Base-by-base conservation (phyloP, 768 basidiomycete species). In the Thelephora ganbajun region DNA sequence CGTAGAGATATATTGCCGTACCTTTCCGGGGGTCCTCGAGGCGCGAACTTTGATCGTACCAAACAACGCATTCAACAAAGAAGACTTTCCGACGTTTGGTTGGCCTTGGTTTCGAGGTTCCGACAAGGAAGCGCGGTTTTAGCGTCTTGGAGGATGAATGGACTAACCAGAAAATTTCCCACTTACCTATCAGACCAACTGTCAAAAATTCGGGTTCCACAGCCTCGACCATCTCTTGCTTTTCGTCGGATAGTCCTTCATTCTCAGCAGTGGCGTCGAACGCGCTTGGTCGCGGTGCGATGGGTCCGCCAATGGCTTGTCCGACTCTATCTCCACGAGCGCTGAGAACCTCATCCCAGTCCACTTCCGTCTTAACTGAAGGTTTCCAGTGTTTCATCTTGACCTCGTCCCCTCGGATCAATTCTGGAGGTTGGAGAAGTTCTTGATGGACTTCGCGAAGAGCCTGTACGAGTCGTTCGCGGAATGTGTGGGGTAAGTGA, bases 1-100 rank as follows among this genome's bases (percentile, higher is more conserved):
- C 39, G 11, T 42, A 22, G 12, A 37, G 16, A 16, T 20, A 26
- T 36, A 36, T 1, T 26, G 46, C 55, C 52, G 44, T 37, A 83
- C 86, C 71, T 92, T 93, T 45, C 90, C 90, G 0, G 90, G 88
- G 0, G 85, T 91, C 49, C 79, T 78, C 0, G 86, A 90, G 11
- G 89, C 86, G 51, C 78, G 74, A 3, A 96, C 92, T 61, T 76
- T 81, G 43, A 69, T 73, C 18, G 68, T 64, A 23, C 87, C 91
- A 57, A 98, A 88, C 16, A 98, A 67, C 4, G 93, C 92, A 59
- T 98, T 98, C 46, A 98, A 64, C 4, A 96, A 66, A 0, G 87
- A 90, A 1, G 88, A 91, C 62, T 98, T 98, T 9, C 94, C 94
- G 35, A 94, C 91, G 60, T 97, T 98, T 12, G 93, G 93, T 58